Conservation (phyloP, 2,329 filamentous ascomycete genomes). For the Scedosporium boydii region DNA sequence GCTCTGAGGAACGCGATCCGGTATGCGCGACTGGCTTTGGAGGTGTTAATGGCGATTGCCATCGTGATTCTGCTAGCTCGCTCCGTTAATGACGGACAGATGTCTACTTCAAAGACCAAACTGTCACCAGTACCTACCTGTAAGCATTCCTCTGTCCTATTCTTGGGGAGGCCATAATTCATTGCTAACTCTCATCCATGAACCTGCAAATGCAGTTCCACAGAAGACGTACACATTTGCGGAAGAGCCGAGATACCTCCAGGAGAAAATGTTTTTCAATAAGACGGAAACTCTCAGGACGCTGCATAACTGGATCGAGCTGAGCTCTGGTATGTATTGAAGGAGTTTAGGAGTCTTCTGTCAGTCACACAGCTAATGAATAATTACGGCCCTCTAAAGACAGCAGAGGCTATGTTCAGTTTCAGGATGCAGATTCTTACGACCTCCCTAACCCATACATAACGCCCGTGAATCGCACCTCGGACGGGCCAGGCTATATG, state of each 20-base stretch:
- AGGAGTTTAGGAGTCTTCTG: too few species aligned
- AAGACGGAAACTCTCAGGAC: not conserved
- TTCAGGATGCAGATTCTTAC: not conserved
- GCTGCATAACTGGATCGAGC: not conserved
- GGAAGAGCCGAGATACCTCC: not conserved
- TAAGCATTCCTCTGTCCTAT: too few species aligned
- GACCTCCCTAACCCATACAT: not conserved
- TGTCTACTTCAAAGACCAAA: too few species aligned
- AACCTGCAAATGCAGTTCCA: not conserved
- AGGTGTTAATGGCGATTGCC: too few species aligned
- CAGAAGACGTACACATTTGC: not conserved
- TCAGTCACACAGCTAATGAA: not conserved
- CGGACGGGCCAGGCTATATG: not conserved
- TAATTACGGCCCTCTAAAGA: not conserved
- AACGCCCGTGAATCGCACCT: not conserved
- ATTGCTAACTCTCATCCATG: not conserved
- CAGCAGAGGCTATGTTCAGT: not conserved
- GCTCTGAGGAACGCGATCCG: too few species aligned
- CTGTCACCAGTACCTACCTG: too few species aligned
- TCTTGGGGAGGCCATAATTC: too few species aligned
- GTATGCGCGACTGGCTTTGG: too few species aligned
- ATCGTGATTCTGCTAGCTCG: too few species aligned
- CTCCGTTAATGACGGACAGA: too few species aligned
- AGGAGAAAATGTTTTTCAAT: not conserved
- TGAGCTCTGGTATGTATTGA: not conserved